Base-by-base conservation (phyloP, 495 filamentous ascomycete genomes). In the Letharia columbiana region DNA sequence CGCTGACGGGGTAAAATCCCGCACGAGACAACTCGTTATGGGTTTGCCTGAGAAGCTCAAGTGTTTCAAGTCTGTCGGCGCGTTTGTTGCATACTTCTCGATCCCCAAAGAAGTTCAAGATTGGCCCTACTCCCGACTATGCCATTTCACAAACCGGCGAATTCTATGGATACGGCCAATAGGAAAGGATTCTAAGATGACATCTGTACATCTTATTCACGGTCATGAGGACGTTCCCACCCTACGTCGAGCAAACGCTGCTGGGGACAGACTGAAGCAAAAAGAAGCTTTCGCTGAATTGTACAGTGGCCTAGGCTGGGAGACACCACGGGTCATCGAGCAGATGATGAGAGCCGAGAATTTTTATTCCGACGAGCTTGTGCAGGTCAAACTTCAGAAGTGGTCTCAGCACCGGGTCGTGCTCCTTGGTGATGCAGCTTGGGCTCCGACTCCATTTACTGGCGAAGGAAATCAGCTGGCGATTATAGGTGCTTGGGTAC, bases 331-430 rank as follows among this genome's bases (percentile, higher is more conserved):
- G 45, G 49, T 71, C 64, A 60, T 71, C 18, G 41, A 71, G 39
- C 54, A 52, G 50, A 71, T 69, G 67, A 67, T 64, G 59, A 61
- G 58, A 40, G 28, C 69, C 47, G 39, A 66, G 35, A 69, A 69
- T 28, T 71, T 71, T 28, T 71, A 71, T 62, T 71, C 60, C 42
- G 67, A 71, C 33, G 69, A 69, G 69, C 56, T 69, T 39, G 44
- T 61, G 47, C 69, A 71, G 61, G 67, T 71, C 50, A 69, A 69
- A 41, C 63, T 71, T 41, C 20, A 63, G 13, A 64, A 64, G 35
- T 71, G 69, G 69, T 71, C 67, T 33, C 58, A 69, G 62, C 31
- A 60, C 17, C 69, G 69, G 8, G 57, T 58, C 20, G 67, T 69
- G n/a, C 60, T 69, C 37, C 59, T 71, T 44, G 69, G 69, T 20